Evolutionary conservation across 1,284 basidiomycete genomes (phyloP), one percentile per base, ranked within the genome.

Genomic region (Termitomyces sp.): DNA sequence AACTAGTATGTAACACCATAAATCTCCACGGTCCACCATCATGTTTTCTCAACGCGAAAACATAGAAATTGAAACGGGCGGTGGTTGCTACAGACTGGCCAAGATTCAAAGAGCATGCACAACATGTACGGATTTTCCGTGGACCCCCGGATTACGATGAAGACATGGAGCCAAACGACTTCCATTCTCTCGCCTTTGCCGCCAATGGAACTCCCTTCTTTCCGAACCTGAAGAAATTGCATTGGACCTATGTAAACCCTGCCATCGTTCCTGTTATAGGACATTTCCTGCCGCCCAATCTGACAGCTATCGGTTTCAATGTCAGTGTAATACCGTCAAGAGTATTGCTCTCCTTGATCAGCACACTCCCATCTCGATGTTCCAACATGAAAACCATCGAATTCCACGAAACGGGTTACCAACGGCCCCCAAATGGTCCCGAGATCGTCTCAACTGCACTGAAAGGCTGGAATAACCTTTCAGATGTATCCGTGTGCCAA

Each of bases 161-260:
- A 13, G 43, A 18, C 9, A 9, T 43, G 41, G 26, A 18, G 10
- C n/a, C 18, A n/a, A 1, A 28, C 0, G 46, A 40, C 13, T 33
- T 49, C 19, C 19, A 31, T 10, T 49, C 30, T 3, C 38, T 55
- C 0, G 9, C 34, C 2, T 28, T 37, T n/a, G 14, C 54, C 7
- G 39, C 37, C 3, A n/a, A 21, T 10, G 14, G 10, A 1, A 41
- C 10, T 13, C 13, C 13, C 31, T 14, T 49, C n/a, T 44, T 52
- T 9, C 46, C 43, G n/a, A 55, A 52, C 9, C 46, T 51, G 7
- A 50, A 39, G n/a, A 13, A 44, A n/a, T 31, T 45, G 13, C 16
- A 14, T 16, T 51, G 49, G 46, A 19, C 28, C 5, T 46, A 48
- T 10, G 10, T 3, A 3, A 3, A 39, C 13, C 28, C 35, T 16